A percentile compares a stretch with the other conserved stretches of the same genome.
These are phyloP conservation scores for Macadamia integrifolia DNA, from an alignment of 164 flowering plant genomes.

Conservation along the genomic window DNA sequence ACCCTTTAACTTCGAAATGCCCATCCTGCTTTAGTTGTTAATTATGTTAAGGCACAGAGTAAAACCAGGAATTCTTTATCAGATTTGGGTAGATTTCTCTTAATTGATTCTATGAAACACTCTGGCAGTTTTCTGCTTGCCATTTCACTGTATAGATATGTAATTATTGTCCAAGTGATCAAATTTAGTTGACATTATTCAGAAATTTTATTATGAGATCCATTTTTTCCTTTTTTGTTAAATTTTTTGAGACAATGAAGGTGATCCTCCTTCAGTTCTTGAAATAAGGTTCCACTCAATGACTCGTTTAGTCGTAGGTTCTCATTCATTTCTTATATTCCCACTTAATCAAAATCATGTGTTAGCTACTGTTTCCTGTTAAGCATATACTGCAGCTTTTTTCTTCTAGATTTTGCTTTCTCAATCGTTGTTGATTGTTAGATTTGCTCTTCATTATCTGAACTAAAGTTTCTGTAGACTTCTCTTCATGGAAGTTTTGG, in stretches of 20 bases:
- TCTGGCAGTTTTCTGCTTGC: background rate
- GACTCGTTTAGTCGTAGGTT: no score
- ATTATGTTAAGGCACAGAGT: background rate
- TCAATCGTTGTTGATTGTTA: no score
- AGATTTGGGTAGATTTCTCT: background rate
- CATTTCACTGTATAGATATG: slow-evolving; percentile 14
- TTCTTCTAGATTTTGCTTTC: no score
- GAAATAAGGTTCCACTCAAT: background rate
- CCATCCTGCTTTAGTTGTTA: background rate
- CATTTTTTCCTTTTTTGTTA: background rate
- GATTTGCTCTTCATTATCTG: no score
- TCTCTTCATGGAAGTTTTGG: no score
- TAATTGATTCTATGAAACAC: background rate
- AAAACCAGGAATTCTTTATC: slow-evolving; percentile 3
- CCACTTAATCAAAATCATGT: no score
- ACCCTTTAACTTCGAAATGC: background rate
- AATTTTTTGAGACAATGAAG: slow-evolving; percentile 5
- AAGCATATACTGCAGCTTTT: no score
- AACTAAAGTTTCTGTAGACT: no score
- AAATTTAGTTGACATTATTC: background rate
- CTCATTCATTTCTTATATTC: no score
- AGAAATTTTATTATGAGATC: background rate
- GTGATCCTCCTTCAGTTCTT: background rate
- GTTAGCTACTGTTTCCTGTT: no score
- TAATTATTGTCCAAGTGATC: background rate